A percentile compares a stretch with the other conserved stretches of the same genome.
phyloP scores from a whole-genome alignment of 495 filamentous ascomycete genomes.

The Tuber magnatum region DNA sequence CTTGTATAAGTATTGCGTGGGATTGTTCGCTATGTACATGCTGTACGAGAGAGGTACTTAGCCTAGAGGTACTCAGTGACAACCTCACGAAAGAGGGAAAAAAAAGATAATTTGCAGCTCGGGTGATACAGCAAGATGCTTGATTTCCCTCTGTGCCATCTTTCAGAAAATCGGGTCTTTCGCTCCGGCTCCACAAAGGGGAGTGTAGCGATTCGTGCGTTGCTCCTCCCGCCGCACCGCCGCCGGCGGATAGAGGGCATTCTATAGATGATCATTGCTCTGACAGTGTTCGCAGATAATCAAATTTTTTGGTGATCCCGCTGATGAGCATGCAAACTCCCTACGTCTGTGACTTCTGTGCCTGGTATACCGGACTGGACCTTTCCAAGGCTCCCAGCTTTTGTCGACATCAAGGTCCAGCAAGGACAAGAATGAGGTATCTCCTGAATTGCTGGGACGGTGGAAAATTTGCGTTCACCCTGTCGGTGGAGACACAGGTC shows the following conservation, averaged over 20 bases:
- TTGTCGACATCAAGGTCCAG: background rate
- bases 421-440: background rate
- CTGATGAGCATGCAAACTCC: background rate
- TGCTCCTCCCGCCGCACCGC: no score
- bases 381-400: background rate
- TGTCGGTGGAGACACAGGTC: background rate
- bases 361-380: background rate
- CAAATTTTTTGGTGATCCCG: background rate
- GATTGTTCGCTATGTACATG: background rate
- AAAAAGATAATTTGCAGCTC: background rate
- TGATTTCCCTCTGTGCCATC: background rate
- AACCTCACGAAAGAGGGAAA: background rate
- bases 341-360: background rate
- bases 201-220: no score
- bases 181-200: no score
- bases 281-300: no score
- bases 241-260: no score
- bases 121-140: background rate
- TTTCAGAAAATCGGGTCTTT: background rate
- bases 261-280: no score
- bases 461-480: background rate
- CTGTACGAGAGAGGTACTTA: background rate
- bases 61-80: background rate
- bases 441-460: background rate
- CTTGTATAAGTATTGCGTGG: background rate